Evolutionary conservation across 306 rosid genomes (phyloP), one percentile per base, ranked within the genome.

Genomic region (Trifolium repens): DNA sequence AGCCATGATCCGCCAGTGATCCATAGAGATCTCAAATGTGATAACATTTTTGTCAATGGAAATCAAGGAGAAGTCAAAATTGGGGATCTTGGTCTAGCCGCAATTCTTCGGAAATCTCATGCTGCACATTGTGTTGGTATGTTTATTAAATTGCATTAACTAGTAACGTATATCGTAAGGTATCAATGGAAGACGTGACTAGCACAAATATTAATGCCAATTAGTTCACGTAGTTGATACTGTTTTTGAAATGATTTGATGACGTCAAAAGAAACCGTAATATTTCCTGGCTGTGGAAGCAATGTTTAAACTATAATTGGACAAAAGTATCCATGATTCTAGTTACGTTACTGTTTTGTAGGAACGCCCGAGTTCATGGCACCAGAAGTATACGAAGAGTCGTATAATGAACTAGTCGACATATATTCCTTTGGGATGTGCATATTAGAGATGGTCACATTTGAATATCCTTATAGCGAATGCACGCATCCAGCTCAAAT

Each of bases 301-400:
- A 16, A 17, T 27, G 55, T 54, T 59, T 47, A 50, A 32, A 13
- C 42, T 22, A 22, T 24, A 66, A 26, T 49, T 35, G 58, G 52
- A 9, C 47, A 47, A 39, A 7, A 46, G 22, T 53, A 49, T 69
- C 14, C 6, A 11, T 7, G 17, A 13, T 67, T 79, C 69, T 66
- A 71, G 66, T 64, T 75, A 15, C 66, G 10, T 17, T 67, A 67
- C 32, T 58, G 10, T 62, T 78, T 77, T 34, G 17, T 83, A 91
- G 98, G 98, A 81, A 91, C 98, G 5, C 98, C 98, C 0, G 98
- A 94, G 80, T 94, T 94, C 86, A 94, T 94, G 98, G 98, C 98
- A 67, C 98, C 98, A 3, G 98, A 94, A 83, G 97, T 94, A 14
- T 94, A 94, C 73, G 91, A 90, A 82, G 98, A 91, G 89, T 94